Conservation (phyloP, 352 stramenopile genomes). For the Pythium sukuiense region DNA sequence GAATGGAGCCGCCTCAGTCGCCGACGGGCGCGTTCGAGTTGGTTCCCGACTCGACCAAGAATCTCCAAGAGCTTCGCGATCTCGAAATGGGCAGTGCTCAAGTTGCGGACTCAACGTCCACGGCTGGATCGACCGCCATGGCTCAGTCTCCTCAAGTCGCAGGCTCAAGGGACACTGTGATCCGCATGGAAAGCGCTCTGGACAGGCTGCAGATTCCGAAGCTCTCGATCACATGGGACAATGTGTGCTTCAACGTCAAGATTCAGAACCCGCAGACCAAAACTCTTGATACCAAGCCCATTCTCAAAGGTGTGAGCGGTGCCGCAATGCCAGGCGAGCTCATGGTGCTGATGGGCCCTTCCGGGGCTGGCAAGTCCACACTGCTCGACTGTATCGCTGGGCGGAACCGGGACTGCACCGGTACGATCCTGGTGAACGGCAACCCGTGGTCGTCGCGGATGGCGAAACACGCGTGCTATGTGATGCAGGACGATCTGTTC, state of each 20-base stretch:
- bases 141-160: conserved; percentile 2
- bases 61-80: not conserved
- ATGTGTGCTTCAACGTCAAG: conserved; percentile 34
- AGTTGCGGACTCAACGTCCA: conserved; percentile 19
- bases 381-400: conserved; percentile 55
- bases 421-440: conserved; percentile 39
- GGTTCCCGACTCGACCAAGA: conserved; percentile 21
- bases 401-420: conserved; percentile 34
- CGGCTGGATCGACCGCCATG: conserved; percentile 10
- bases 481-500: conserved; percentile 92
- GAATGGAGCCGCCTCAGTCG: conserved; percentile 24
- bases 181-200: conserved; percentile 13
- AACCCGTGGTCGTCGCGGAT: conserved; percentile 37
- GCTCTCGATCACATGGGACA: conserved; percentile 27
- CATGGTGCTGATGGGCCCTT: conserved; percentile 64
- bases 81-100: conserved; percentile 13
- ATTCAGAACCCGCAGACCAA: conserved; percentile 30
- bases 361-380: conserved; percentile 53
- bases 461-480: conserved; percentile 61
- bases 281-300: conserved; percentile 33
- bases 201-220: conserved; percentile 31
- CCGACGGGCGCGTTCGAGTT: conserved; percentile 20
- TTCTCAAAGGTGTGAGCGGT: conserved; percentile 52
- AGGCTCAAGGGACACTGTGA: conserved; percentile 5
- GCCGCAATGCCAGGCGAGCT: conserved; percentile 37